phyloP scores from a whole-genome alignment of 1,284 basidiomycete genomes.

The Kalmanozyma brasiliensis region DNA sequence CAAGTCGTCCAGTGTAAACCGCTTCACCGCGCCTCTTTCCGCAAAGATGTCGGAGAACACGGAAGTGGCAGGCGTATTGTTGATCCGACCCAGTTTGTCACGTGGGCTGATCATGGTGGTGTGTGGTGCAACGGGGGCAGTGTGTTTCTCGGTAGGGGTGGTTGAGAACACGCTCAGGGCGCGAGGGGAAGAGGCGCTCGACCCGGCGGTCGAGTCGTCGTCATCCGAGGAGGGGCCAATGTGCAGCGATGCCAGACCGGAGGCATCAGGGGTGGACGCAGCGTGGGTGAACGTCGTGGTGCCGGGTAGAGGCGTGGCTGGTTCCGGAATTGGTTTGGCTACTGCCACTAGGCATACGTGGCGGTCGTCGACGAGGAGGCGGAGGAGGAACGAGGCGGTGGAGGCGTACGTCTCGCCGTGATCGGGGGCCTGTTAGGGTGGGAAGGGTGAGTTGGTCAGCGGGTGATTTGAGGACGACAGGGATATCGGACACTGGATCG shows the following conservation, averaged over 20 bases:
- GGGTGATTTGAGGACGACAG: too few species aligned
- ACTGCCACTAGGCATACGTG: conserved; percentile 63
- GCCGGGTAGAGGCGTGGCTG: conserved; percentile 26
- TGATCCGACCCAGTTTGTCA: conserved; percentile 24
- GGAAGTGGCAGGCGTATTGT: conserved; percentile 48
- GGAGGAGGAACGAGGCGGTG: conserved; percentile 57
- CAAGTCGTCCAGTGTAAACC: conserved; percentile 24
- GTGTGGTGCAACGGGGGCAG: conserved; percentile 12
- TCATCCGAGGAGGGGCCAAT: background rate
- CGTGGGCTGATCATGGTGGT: conserved; percentile 27
- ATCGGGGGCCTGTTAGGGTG: conserved; percentile 34
- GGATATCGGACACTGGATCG: too few species aligned
- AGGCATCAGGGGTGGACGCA: conserved; percentile 1
- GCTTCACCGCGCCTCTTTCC: conserved; percentile 18
- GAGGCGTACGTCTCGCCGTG: conserved; percentile 59
- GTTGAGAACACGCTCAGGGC: conserved; percentile 22
- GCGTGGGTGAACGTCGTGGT: conserved; percentile 8
- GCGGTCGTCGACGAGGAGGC: conserved; percentile 61
- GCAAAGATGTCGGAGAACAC: conserved; percentile 42
- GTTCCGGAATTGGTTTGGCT: conserved; percentile 56
- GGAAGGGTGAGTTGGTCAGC: background rate
- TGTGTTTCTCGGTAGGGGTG: background rate
- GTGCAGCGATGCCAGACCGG: conserved; percentile 18
- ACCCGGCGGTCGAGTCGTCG: background rate
- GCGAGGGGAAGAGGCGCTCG: conserved; percentile 16